Conservation (phyloP, 768 basidiomycete genomes). For the Mycena capillaripes region DNA sequence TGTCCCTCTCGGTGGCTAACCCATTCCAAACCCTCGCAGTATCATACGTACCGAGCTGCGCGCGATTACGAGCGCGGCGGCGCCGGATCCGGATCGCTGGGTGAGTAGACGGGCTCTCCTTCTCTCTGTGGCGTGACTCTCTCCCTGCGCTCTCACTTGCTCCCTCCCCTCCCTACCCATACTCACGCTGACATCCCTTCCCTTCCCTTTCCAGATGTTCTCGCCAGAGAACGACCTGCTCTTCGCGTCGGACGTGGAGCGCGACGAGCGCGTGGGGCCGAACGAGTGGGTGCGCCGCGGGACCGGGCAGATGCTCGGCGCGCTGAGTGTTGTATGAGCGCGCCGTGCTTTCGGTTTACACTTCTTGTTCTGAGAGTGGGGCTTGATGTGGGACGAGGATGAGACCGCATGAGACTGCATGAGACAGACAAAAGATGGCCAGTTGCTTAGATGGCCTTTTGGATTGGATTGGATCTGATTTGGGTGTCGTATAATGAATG, state of each 20-base stretch:
- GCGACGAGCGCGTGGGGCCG: constrained; percentile 62
- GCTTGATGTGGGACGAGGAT: neutral
- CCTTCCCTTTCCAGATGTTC: constrained; percentile 59
- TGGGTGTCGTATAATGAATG: too few species aligned
- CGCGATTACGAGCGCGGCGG: constrained; percentile 71
- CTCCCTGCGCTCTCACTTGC: neutral
- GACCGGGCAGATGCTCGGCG: constrained; percentile 57
- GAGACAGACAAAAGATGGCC: neutral
- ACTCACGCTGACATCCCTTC: neutral
- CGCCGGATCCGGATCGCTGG: constrained; percentile 73
- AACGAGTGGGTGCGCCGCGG: constrained; percentile 72
- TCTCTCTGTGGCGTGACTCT: neutral
- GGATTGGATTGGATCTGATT: too few species aligned
- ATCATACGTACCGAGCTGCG: constrained; percentile 78
- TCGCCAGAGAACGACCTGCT: constrained; percentile 69
- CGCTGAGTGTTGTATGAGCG: constrained; percentile 41
- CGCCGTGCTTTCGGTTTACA: neutral
- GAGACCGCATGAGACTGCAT: too few species aligned
- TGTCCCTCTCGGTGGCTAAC: too few species aligned
- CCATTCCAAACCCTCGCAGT: too few species aligned
- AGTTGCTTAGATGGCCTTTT: neutral
- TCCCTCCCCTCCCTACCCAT: neutral
- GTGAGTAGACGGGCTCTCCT: constrained; percentile 11
- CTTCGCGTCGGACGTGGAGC: constrained; percentile 53
- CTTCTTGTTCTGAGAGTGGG: too few species aligned